These are phyloP conservation scores for Venturiaceae sp. DNA, from an alignment of 2,329 filamentous ascomycete genomes.

Conservation along the genomic window DNA sequence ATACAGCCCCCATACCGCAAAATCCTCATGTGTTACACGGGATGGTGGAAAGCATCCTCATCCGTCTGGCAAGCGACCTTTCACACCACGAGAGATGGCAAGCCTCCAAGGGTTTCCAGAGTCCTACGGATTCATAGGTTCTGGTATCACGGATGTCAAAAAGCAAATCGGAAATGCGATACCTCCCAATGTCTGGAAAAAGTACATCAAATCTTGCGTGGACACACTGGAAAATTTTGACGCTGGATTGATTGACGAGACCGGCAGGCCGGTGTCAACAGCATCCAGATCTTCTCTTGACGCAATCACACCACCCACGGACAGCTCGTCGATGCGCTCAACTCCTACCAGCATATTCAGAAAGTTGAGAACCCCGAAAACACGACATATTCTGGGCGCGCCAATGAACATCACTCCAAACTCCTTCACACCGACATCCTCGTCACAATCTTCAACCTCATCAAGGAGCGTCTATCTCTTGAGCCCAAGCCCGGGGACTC, in stretches of 20 bases:
- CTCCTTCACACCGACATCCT: neutral
- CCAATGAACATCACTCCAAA: too few relatives aligned
- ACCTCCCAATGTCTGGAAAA: neutral
- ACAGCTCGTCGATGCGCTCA: neutral
- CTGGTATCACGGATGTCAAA: neutral
- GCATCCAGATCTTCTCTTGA: neutral
- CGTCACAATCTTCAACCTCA: neutral
- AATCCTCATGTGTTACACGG: neutral
- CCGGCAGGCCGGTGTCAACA: neutral
- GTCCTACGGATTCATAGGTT: neutral
- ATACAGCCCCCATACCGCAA: neutral
- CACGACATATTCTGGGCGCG: too few relatives aligned
- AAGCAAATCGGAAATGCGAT: slow-evolving; percentile 6
- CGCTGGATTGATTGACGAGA: neutral
- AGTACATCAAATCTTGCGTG: neutral
- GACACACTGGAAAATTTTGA: neutral
- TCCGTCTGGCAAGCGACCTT: neutral
- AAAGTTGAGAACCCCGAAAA: too few relatives aligned
- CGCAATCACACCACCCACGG: neutral
- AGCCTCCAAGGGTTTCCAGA: neutral
- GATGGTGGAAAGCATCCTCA: neutral
- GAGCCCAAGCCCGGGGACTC: neutral
- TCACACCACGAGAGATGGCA: neutral
- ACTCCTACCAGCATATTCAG: neutral
- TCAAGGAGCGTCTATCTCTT: neutral